Evolutionary conservation across 108 stramenopile species (phyloP).

Genomic region (Stephanodiscus triporus): DNA sequence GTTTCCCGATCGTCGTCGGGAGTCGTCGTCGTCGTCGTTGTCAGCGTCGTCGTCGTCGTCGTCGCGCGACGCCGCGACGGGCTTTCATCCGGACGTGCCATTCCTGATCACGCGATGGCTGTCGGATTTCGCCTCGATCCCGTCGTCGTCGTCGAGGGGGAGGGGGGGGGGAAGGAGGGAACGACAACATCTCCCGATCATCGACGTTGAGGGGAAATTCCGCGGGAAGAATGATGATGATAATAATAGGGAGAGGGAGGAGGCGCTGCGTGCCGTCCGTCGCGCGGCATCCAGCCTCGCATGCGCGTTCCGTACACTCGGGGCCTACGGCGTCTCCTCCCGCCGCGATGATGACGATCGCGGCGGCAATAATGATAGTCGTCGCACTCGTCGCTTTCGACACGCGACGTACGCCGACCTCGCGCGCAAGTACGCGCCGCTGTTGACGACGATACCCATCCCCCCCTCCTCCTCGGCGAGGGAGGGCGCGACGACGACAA

Average conservation of each 20-base stretch:
- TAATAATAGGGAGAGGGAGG: conserved; percentile 22
- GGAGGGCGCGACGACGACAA: too few relatives aligned
- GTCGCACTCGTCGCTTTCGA: conserved; percentile 5
- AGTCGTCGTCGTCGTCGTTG: conserved; percentile 3
- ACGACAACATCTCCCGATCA: background rate
- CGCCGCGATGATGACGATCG: conserved; percentile 30
- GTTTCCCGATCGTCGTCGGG: too few relatives aligned
- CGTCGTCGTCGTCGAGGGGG: background rate
- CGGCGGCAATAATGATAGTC: background rate
- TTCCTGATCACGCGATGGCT: conserved; percentile 87
- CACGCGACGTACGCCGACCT: conserved; percentile 66
- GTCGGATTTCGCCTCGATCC: conserved; percentile 49
- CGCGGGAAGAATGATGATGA: too few relatives aligned
- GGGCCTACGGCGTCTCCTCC: conserved; percentile 65
- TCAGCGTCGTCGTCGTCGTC: background rate
- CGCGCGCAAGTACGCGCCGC: conserved; percentile 49
- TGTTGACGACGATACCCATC: too few relatives aligned
- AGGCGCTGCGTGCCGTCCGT: conserved; percentile 55
- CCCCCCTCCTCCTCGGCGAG: background rate
- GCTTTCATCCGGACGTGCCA: conserved; percentile 58
- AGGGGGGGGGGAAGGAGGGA: too few relatives aligned
- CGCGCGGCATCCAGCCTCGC: conserved; percentile 67
- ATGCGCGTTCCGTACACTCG: conserved; percentile 72
- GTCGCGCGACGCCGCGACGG: conserved; percentile 4
- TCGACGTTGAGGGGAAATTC: too few relatives aligned